Base-by-base conservation (phyloP, 371 early-diverging fungal species). In the Phascolomyces articulosus region DNA sequence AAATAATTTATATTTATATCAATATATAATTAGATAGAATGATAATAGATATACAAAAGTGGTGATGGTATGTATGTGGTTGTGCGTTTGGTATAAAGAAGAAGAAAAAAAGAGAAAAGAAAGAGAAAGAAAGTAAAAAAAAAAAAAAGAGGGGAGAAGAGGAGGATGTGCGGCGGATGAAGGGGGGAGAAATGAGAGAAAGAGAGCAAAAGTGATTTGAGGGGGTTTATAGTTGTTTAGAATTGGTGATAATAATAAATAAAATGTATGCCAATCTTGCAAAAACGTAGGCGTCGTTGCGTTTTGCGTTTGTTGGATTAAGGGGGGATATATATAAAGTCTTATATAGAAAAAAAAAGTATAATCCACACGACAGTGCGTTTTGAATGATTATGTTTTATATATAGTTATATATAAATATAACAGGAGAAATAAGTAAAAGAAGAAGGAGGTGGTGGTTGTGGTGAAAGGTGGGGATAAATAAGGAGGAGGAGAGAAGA, bases 311-410 rank as follows among this genome's bases (percentile, higher is more conserved):
- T 40, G 34, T 62, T 62, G 40, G 38, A 53, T 38, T 38, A 55
- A 41, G 27, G 29, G 34, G 38, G 34, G 34, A 11, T 34, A 34
- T 34, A n/a, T n/a, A n/a, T n/a, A n/a, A n/a, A n/a, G n/a, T n/a
- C n/a, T n/a, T n/a, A 24, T 40, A 31, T 24, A 40, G 62, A 55
- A 55, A 31, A 34, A 28, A 41, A 40, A 63, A 55, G 63, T 54
- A 44, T 57, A 31, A 20, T 20, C 23, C 34, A 57, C 34, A 40
- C 57, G 23, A 57, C 23, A 40, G 57, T 57, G 34, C 40, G 40
- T 51, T 51, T 51, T 34, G n/a, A n/a, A n/a, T n/a, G n/a, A 34
- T 34, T 34, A 6, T 34, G 34, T 34, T n/a, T n/a, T n/a, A n/a
- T 34, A 11, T 34, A 9, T 34, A 11, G 34, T 34, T 34, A 34